These are phyloP conservation scores for Plantago lanceolata DNA, from an alignment of 305 asterid genomes.

Conservation along the genomic window DNA sequence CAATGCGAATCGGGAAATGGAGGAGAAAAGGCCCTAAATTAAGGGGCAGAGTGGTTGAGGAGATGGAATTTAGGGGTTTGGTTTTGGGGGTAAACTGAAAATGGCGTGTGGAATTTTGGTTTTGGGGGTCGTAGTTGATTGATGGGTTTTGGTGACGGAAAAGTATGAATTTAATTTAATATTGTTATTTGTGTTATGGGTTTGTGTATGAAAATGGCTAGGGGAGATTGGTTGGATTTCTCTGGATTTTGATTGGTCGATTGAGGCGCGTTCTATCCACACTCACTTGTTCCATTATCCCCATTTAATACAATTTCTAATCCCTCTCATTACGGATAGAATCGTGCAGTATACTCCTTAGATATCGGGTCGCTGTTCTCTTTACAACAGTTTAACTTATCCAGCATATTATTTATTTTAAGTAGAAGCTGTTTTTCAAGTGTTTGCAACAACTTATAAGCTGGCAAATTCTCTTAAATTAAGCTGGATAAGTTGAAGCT, in stretches of 20 bases:
- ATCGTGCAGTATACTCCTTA: background rate
- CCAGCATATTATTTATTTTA: too few relatives aligned
- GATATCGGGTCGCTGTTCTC: too few relatives aligned
- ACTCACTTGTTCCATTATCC: conserved; percentile 31
- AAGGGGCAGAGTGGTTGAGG: too few relatives aligned
- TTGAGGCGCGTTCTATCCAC: conserved; percentile 74
- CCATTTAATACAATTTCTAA: background rate
- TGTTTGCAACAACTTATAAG: too few relatives aligned
- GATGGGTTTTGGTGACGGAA: background rate
- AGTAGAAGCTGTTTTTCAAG: too few relatives aligned
- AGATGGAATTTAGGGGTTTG: conserved; percentile 5
- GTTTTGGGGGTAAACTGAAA: background rate
- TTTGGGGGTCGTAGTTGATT: conserved; percentile 3
- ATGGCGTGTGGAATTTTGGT: conserved; percentile 21
- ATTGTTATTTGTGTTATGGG: too few relatives aligned
- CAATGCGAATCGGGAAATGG: background rate
- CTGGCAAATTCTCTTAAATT: too few relatives aligned
- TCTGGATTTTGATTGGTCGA: conserved; percentile 56
- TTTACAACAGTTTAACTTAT: too few relatives aligned
- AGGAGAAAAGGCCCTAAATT: background rate
- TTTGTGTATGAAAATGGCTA: background rate
- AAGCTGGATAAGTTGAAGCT: too few relatives aligned
- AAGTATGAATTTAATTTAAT: too few relatives aligned
- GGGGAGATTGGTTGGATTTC: conserved; percentile 44
- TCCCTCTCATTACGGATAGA: background rate